Evolutionary conservation across 1,139 yeast genomes (phyloP), one percentile per base, ranked within the genome.

Genomic region (Hemisphaericaspora xylofermentans): DNA sequence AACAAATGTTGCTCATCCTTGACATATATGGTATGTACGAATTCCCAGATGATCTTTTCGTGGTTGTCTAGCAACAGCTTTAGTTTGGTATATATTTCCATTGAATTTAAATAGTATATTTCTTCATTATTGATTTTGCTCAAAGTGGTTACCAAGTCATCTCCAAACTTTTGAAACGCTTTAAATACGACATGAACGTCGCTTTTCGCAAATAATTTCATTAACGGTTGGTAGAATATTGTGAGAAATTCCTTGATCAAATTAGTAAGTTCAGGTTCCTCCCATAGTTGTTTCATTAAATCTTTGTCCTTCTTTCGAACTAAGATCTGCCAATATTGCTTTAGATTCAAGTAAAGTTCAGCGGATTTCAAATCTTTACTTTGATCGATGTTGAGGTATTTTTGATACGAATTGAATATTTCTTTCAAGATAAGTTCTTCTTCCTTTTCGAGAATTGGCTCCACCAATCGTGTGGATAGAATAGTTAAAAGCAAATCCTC

Each of bases 211-310:
- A 91, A 86, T 1, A 91, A 72, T 33, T 74, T 75, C 48, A 89
- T 86, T 56, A 91, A 66, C 1, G 97, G 97, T 48, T 87, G 88
- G 58, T 89, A 89, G 51, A 91, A 85, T 42, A 88, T 74, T 0
- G 89, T 77, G 33, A 91, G 72, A 30, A 88, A 68, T 42, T 86
- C 87, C 49, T 84, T 84, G 43, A 89, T 67, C 33, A 91, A 68
- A 36, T 71, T 72, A 18, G 89, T 80, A 33, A 94, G 66, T 52
- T 84, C 87, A 0, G 93, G 89, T 53, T 89, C 96, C 41, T 81
- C 81, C 94, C 96, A 88, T 36, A 91, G 63, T 54, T 82, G 81
- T 51, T 82, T 83, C 70, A 89, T 63, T 36, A 84, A 66, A 42
- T 81, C 79, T 58, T 88, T 88, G 57, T 91, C 98, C 34, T 80